phyloP scores from a whole-genome alignment of 768 basidiomycete genomes.

The Tubosaeta sp. region DNA sequence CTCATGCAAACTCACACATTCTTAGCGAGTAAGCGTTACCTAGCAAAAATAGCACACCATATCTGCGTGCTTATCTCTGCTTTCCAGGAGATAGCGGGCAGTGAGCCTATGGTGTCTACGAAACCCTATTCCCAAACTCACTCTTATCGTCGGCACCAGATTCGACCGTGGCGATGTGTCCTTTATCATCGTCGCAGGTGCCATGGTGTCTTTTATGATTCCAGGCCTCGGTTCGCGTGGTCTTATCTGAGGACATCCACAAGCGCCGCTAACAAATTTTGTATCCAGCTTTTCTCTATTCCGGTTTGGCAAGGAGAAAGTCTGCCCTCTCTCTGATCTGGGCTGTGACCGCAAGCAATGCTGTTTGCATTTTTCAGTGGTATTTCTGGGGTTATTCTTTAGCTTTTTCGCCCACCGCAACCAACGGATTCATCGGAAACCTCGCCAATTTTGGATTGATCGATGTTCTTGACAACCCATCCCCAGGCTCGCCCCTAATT shows the following conservation, averaged over 20 bases:
- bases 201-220: slow-evolving; percentile 75
- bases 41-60: background rate
- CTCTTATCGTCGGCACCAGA: slow-evolving; percentile 29
- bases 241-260: background rate
- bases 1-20: background rate
- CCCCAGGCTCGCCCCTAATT: slow-evolving; percentile 75
- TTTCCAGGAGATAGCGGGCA: slow-evolving; percentile 22
- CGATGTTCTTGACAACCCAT: slow-evolving; percentile 65
- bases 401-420: slow-evolving; percentile 75
- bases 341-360: slow-evolving; percentile 69
- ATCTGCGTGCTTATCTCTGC: slow-evolving; percentile 10
- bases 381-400: slow-evolving; percentile 82
- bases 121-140: slow-evolving; percentile 3
- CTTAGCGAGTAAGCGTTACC: slow-evolving; percentile 13
- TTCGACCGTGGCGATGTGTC: slow-evolving; percentile 70
- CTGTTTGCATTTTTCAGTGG: slow-evolving; percentile 77
- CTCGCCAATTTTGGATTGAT: slow-evolving; percentile 74
- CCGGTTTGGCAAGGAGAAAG: slow-evolving; percentile 68
- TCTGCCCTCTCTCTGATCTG: slow-evolving; percentile 69
- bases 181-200: slow-evolving; percentile 65
- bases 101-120: slow-evolving; percentile 19
- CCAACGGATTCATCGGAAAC: slow-evolving; percentile 76
- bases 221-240: slow-evolving; percentile 57
- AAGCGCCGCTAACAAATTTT: background rate
- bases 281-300: slow-evolving; percentile 64